A percentile compares a stretch with the other conserved stretches of the same genome.
These are phyloP conservation scores for Backusella psychrophila DNA, from an alignment of 192 early-diverging fungal genomes.

Conservation along the genomic window DNA sequence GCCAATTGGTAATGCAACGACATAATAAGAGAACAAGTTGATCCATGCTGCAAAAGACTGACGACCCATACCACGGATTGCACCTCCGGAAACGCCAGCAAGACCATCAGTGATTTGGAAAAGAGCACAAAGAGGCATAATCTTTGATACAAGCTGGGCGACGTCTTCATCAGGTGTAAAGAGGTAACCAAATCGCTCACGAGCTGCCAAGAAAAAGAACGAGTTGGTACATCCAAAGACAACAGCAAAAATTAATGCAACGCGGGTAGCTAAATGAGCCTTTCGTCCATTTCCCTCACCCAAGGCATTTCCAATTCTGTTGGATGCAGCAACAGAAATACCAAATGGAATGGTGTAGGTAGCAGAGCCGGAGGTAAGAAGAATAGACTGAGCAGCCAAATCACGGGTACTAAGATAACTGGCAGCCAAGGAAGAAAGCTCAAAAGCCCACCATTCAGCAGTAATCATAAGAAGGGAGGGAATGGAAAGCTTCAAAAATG, in stretches of 20 bases:
- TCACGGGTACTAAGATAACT: constrained; percentile 71
- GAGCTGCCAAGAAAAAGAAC: constrained; percentile 44
- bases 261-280: constrained; percentile 52
- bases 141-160: constrained; percentile 61
- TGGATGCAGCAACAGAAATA: constrained; percentile 76
- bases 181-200: constrained; percentile 58
- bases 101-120: constrained; percentile 75
- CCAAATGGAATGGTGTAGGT: constrained; percentile 79
- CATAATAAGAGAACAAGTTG: constrained; percentile 65
- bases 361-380: constrained; percentile 71
- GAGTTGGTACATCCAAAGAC: constrained; percentile 56
- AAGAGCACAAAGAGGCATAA: constrained; percentile 78
- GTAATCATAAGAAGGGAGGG: constrained; percentile 81
- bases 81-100: constrained; percentile 61
- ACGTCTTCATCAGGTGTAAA: constrained; percentile 72
- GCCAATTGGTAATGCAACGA: constrained; percentile 65
- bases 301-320: constrained; percentile 77
- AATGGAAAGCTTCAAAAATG: constrained; percentile 67
- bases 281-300: constrained; percentile 50
- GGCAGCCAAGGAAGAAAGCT: constrained; percentile 68
- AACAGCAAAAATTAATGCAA: constrained; percentile 49
- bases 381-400: constrained; percentile 82
- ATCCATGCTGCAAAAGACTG: constrained; percentile 63
- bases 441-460: constrained; percentile 78
- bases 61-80: constrained; percentile 75